These are phyloP conservation scores for Fusarium caatingaense DNA, from an alignment of 2,329 filamentous ascomycete genomes.

Conservation along the genomic window DNA sequence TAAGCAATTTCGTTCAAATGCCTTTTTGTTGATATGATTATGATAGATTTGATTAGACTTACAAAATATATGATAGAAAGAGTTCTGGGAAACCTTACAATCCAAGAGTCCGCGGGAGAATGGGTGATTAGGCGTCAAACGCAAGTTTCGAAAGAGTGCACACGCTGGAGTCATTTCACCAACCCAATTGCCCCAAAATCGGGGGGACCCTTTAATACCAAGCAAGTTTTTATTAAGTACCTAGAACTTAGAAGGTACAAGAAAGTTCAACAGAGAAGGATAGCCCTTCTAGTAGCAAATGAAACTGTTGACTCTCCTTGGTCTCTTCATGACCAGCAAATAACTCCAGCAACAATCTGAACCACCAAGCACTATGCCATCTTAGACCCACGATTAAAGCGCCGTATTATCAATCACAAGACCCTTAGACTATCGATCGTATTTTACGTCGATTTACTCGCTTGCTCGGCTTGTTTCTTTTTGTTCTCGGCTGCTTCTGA, in stretches of 20 bases:
- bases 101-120: too few relatives aligned
- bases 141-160: background rate
- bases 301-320: too few relatives aligned
- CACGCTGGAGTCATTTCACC: too few relatives aligned
- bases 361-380: background rate
- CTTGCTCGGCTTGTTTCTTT: background rate
- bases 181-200: too few relatives aligned
- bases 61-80: constrained; percentile 12
- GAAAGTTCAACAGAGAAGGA: background rate
- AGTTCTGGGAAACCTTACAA: background rate
- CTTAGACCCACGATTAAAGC: background rate
- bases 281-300: background rate
- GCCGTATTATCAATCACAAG: background rate
- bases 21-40: constrained; percentile 27
- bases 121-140: background rate
- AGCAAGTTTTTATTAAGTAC: background rate
- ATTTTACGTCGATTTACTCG: background rate
- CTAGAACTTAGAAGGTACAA: background rate
- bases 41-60: constrained; percentile 30
- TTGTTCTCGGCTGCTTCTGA: background rate
- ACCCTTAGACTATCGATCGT: background rate
- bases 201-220: background rate
- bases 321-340: too few relatives aligned
- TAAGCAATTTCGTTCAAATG: constrained; percentile 20
- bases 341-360: background rate